Conservation (phyloP, 495 filamentous ascomycete genomes). For the Jackrogersella minutella region DNA sequence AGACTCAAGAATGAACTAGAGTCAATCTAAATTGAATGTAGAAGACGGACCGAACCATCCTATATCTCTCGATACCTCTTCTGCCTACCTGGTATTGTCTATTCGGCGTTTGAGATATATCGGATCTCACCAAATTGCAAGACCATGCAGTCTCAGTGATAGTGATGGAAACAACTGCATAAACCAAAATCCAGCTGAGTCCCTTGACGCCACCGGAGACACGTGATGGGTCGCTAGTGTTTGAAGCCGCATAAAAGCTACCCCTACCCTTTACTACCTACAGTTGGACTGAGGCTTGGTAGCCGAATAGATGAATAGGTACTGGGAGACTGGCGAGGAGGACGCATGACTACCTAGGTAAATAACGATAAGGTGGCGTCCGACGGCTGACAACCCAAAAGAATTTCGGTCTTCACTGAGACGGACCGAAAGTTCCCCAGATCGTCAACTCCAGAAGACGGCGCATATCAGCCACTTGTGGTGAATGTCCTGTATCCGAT, state of each 20-base stretch:
- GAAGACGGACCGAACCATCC: too few species aligned
- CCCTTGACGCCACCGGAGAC: neutral
- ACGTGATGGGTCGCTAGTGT: slow-evolving; percentile 17
- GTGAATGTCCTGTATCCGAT: neutral
- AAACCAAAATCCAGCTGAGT: neutral
- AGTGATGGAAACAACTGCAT: slow-evolving; percentile 9
- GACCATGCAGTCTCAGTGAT: slow-evolving; percentile 5
- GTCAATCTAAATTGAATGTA: too few species aligned
- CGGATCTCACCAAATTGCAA: neutral
- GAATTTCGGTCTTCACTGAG: neutral
- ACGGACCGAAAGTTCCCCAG: slow-evolving; percentile 21
- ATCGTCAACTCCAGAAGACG: neutral
- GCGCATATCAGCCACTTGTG: neutral
- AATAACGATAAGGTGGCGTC: neutral
- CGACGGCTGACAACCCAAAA: neutral
- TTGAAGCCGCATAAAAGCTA: neutral
- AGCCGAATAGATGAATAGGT: neutral
- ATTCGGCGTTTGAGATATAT: neutral
- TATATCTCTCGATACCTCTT: neutral
- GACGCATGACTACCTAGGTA: neutral
- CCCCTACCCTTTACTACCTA: neutral
- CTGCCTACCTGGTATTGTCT: neutral
- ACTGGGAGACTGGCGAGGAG: neutral
- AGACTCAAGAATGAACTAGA: neutral
- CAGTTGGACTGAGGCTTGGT: neutral